Percentiles rank a stretch among this genome's conserved stretches.
These are phyloP conservation scores for Paraleonurus japonicus DNA, from an alignment of 257 asterid species.

Conservation along the genomic window DNA sequence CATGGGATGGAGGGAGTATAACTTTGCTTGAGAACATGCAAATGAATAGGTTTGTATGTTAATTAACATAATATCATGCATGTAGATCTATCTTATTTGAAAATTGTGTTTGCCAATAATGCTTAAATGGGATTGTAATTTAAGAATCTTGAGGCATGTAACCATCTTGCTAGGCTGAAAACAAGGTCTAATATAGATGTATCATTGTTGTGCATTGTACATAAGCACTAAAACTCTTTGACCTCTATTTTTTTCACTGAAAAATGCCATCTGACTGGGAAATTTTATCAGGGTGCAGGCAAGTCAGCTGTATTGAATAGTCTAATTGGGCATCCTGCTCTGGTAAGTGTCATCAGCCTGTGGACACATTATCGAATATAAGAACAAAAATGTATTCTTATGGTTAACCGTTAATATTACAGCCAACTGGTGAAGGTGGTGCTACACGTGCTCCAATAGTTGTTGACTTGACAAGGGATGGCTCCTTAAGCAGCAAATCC, in stretches of 20 bases:
- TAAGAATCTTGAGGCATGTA: neutral
- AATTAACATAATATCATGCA: neutral
- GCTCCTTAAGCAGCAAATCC: constrained; percentile 64
- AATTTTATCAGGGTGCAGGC: constrained; percentile 79
- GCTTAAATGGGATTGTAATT: neutral
- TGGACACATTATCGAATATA: neutral
- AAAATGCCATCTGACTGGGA: constrained; percentile 23
- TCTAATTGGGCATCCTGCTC: constrained; percentile 91
- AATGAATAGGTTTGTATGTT: neutral
- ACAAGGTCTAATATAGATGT: neutral
- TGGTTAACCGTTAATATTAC: constrained; percentile 19
- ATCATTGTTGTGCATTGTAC: neutral
- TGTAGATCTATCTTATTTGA: neutral
- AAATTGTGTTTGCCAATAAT: neutral
- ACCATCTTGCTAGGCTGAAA: constrained; percentile 10
- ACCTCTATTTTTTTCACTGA: neutral
- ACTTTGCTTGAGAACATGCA: constrained; percentile 3
- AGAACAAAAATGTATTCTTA: neutral
- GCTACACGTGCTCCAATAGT: constrained; percentile 76
- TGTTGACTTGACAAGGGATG: constrained; percentile 57
- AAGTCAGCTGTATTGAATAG: constrained; percentile 92
- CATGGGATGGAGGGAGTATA: no score
- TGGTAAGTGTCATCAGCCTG: constrained; percentile 50
- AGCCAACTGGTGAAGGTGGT: constrained; percentile 90
- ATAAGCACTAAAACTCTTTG: neutral